Base-by-base conservation (phyloP, 306 rosid genomes). In the Gleditsia sinensis region DNA sequence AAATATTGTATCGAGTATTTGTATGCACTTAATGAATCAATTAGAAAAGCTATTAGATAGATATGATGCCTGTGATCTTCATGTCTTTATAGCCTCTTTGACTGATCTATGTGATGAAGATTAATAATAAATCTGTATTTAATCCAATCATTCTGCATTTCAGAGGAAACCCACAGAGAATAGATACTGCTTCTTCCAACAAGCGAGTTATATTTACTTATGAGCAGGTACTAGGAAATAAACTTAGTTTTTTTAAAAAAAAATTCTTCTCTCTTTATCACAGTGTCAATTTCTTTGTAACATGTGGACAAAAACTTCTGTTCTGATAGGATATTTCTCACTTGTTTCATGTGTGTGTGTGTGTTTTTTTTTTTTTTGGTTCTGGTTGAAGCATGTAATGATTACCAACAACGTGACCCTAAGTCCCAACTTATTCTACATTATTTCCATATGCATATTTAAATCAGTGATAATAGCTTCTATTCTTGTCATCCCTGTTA, bases 131-230 rank as follows among this genome's bases (percentile, higher is more conserved):
- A 33, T 28, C 74, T 78, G 32, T 27, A 9, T 63, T 59, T 69
- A 74, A 75, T 74, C 19, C 50, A 48, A 24, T 42, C 49, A 32
- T 74, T 72, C 69, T 81, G 53, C 40, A 36, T 78, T 77, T 70
- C 88, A 94, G 98, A 83, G 97, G 98, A 80, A 94, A 94, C 81
- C 98, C 98, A 54, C 98, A 94, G 82, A 91, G 98, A 89, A 88
- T 94, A 77, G 98, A 94, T 75, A 76, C 85, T 45, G 87, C 86
- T 23, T 88, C 95, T 74, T 94, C 98, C 78, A 94, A 88, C 88
- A 94, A 91, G 78, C 89, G 98, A 85, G 56, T 91, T 69, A 67
- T 89, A 67, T 90, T 91, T 88, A 87, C 97, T 12, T 94, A 94
- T 60, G 97, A 94, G 84, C 98, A 91, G 97, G 98, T 91, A 84